phyloP scores from a whole-genome alignment of 176 grass and related monocot genomes.

The Thalia dealbata region DNA sequence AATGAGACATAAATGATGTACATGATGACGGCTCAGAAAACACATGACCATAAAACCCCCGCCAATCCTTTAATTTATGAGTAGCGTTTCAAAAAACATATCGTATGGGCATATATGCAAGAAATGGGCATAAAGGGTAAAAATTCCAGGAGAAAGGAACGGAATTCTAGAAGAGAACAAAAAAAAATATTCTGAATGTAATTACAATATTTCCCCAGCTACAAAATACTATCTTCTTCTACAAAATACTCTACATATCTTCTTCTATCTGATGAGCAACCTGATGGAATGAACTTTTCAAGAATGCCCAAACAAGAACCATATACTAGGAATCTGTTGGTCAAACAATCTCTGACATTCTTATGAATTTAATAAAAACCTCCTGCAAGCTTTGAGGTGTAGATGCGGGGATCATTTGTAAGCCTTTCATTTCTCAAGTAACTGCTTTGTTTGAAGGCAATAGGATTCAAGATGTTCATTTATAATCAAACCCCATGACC shows the following conservation, averaged over 20 bases:
- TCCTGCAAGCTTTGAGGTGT: no score
- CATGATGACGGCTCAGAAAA: neutral
- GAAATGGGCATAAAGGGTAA: neutral
- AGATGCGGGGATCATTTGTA: no score
- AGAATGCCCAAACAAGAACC: neutral
- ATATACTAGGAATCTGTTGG: neutral
- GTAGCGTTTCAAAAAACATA: neutral
- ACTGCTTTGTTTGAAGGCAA: no score
- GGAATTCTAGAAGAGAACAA: neutral
- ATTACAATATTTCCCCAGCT: neutral
- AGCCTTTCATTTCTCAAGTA: no score
- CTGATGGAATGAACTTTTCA: neutral
- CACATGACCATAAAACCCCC: no score
- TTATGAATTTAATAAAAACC: neutral
- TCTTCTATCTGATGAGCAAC: neutral
- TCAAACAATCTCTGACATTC: neutral
- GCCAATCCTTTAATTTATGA: neutral
- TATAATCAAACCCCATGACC: no score
- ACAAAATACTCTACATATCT: neutral
- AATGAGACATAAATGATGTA: constrained; percentile 2
- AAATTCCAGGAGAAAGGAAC: neutral
- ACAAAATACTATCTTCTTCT: neutral
- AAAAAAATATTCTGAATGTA: neutral
- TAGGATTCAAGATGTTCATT: neutral
- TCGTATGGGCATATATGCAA: neutral